These are phyloP conservation scores for Sphagnum fallax DNA, from an alignment of 228 moss, liverwort and hornwort genomes.

Conservation along the genomic window DNA sequence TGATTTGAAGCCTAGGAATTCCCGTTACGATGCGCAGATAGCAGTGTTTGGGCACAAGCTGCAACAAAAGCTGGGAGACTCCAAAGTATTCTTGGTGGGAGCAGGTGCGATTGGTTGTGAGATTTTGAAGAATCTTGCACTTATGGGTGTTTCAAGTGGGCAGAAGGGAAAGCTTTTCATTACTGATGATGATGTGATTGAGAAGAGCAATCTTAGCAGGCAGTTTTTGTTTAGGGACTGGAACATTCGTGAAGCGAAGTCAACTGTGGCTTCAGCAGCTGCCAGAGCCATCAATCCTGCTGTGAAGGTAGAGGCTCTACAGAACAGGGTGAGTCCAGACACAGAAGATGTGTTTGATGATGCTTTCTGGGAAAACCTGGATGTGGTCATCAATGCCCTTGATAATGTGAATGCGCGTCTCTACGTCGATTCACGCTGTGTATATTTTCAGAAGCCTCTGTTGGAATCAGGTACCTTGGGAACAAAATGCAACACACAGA, in stretches of 20 bases:
- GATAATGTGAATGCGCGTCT: slow-evolving; percentile 94
- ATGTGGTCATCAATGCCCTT: slow-evolving; percentile 74
- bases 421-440: slow-evolving; percentile 95
- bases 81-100: slow-evolving; percentile 80
- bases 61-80: slow-evolving; percentile 71
- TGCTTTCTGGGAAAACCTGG: slow-evolving; percentile 77
- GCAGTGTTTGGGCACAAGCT: slow-evolving; percentile 75
- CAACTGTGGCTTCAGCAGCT: slow-evolving; percentile 79
- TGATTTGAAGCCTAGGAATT: slow-evolving; percentile 71
- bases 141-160: slow-evolving; percentile 87
- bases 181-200: slow-evolving; percentile 93
- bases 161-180: slow-evolving; percentile 64
- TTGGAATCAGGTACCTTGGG: slow-evolving; percentile 93
- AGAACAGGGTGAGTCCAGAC: slow-evolving; percentile 82
- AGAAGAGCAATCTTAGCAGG: slow-evolving; percentile 93
- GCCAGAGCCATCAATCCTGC: slow-evolving; percentile 66
- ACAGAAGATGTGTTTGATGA: slow-evolving; percentile 94
- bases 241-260: slow-evolving; percentile 98
- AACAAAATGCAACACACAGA: slow-evolving; percentile 97
- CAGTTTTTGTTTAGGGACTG: slow-evolving; percentile 96
- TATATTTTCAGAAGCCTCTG: slow-evolving; percentile 92
- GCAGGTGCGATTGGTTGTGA: slow-evolving; percentile 92
- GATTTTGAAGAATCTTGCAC: slow-evolving; percentile 80
- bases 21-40: slow-evolving; percentile 83
- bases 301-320: slow-evolving; percentile 77